phyloP scores from a whole-genome alignment of 352 stramenopile genomes.

The Peronospora belbahrii region DNA sequence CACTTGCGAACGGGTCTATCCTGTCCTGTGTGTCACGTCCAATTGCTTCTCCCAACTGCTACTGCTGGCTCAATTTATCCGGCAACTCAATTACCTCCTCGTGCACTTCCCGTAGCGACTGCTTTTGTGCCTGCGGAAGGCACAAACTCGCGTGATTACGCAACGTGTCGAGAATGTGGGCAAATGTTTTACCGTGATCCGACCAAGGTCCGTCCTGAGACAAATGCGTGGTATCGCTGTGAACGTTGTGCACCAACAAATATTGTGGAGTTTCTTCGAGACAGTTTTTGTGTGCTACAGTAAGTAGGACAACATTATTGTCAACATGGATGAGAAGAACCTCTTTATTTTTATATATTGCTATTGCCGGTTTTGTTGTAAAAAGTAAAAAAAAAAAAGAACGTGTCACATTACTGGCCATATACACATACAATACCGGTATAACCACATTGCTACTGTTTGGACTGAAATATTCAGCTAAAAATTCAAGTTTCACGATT shows the following conservation, averaged over 20 bases:
- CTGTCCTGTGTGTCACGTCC: slow-evolving; percentile 51
- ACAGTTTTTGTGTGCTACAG: slow-evolving; percentile 46
- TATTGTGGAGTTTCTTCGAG: slow-evolving; percentile 40
- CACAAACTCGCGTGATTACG: slow-evolving; percentile 34
- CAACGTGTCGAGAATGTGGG: slow-evolving; percentile 48
- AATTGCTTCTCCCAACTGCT: slow-evolving; percentile 52
- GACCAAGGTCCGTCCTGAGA: slow-evolving; percentile 43
- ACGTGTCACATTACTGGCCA: no score
- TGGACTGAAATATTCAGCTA: not conserved
- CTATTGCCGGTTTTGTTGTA: no score
- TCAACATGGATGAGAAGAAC: not conserved
- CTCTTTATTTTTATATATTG: not conserved
- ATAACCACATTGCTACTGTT: no score
- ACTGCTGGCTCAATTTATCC: slow-evolving; percentile 13
- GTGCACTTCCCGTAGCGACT: slow-evolving; percentile 20
- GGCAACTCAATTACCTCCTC: slow-evolving; percentile 8
- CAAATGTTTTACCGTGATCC: slow-evolving; percentile 59
- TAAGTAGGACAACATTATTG: slow-evolving; percentile 24
- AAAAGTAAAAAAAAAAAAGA: no score
- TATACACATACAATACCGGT: no score
- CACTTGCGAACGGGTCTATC: slow-evolving; percentile 35
- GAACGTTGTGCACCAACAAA: slow-evolving; percentile 43
- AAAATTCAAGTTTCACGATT: not conserved
- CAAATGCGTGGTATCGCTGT: slow-evolving; percentile 65
- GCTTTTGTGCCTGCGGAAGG: slow-evolving; percentile 28